phyloP scores from a whole-genome alignment of 2,329 filamentous ascomycete genomes.

The Calonectria pauciramosa region DNA sequence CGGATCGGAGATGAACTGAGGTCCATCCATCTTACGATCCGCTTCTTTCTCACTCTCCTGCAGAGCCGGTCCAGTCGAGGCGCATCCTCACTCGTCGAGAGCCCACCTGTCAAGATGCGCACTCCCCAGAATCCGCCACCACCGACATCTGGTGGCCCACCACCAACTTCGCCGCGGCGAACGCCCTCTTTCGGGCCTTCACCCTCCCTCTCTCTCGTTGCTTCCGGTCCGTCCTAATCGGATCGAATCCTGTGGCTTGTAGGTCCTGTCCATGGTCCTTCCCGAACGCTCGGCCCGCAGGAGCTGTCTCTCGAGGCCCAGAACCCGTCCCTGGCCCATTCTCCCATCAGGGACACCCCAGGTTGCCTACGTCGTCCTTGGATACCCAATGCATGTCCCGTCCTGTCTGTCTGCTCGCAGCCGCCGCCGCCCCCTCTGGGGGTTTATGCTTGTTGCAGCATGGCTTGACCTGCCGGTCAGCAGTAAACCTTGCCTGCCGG shows the following conservation, averaged over 20 bases:
- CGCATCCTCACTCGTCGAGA: constrained; percentile 24
- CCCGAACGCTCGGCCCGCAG: constrained; percentile 32
- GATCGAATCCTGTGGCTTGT: constrained; percentile 4
- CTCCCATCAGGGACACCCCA: constrained; percentile 5
- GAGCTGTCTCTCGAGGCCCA: constrained; percentile 20
- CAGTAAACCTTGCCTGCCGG: constrained; percentile 34
- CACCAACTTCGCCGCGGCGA: constrained; percentile 40
- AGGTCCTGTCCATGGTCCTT: constrained; percentile 15
- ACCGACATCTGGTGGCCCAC: constrained; percentile 20
- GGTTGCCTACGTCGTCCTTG: constrained; percentile 15
- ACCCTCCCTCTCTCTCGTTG: neutral
- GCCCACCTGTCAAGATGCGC: constrained; percentile 36
- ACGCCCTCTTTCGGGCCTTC: constrained; percentile 39
- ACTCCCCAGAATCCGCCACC: constrained; percentile 33
- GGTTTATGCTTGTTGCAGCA: constrained; percentile 38
- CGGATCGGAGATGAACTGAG: constrained; percentile 27
- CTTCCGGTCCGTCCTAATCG: neutral
- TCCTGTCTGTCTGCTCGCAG: neutral
- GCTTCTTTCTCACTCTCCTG: neutral
- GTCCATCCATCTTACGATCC: constrained; percentile 26
- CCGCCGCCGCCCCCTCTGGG: neutral
- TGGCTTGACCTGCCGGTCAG: constrained; percentile 27
- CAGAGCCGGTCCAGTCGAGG: neutral
- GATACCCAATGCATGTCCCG: constrained; percentile 18
- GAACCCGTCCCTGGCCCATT: neutral